These are phyloP conservation scores for Antarctomyces pellizariae DNA, from an alignment of 495 filamentous ascomycete genomes.

Conservation along the genomic window DNA sequence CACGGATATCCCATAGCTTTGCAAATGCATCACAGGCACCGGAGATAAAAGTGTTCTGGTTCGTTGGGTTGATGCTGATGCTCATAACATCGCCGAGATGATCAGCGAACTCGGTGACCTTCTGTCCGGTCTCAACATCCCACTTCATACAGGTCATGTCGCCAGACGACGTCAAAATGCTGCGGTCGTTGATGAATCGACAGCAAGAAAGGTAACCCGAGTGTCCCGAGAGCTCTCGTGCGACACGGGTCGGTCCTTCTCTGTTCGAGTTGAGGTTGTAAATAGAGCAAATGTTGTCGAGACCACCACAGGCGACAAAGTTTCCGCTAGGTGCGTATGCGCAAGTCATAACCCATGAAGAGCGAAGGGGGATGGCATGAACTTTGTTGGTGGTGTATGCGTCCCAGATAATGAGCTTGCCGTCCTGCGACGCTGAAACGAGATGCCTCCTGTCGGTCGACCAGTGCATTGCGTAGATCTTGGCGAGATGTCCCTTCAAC, in stretches of 20 bases:
- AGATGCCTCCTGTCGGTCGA: slow-evolving; percentile 95
- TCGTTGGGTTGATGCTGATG: slow-evolving; percentile 97
- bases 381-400: slow-evolving; percentile 99
- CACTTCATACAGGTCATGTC: slow-evolving; percentile 99
- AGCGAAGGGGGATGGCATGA: slow-evolving; percentile 93
- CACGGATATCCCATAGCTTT: slow-evolving; percentile 96
- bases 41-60: slow-evolving; percentile 95
- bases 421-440: slow-evolving; percentile 94
- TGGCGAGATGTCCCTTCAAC: slow-evolving; percentile 90
- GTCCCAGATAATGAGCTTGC: slow-evolving; percentile 99
- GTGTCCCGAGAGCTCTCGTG: slow-evolving; percentile 88
- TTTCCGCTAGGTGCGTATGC: slow-evolving; percentile 97
- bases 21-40: slow-evolving; percentile 97
- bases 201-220: slow-evolving; percentile 97
- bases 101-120: slow-evolving; percentile 96
- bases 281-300: slow-evolving; percentile 98
- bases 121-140: slow-evolving; percentile 94
- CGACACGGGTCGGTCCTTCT: slow-evolving; percentile 88
- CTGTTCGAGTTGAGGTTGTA: slow-evolving; percentile 90
- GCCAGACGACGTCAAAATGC: slow-evolving; percentile 91
- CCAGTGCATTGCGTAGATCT: slow-evolving; percentile 99
- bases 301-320: slow-evolving; percentile 91
- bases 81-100: slow-evolving; percentile 99
- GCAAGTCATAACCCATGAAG: slow-evolving; percentile 99
- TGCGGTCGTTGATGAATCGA: slow-evolving; percentile 94